phyloP scores from a whole-genome alignment of 805 yeast genomes.

The Clavispora phyllophila region DNA sequence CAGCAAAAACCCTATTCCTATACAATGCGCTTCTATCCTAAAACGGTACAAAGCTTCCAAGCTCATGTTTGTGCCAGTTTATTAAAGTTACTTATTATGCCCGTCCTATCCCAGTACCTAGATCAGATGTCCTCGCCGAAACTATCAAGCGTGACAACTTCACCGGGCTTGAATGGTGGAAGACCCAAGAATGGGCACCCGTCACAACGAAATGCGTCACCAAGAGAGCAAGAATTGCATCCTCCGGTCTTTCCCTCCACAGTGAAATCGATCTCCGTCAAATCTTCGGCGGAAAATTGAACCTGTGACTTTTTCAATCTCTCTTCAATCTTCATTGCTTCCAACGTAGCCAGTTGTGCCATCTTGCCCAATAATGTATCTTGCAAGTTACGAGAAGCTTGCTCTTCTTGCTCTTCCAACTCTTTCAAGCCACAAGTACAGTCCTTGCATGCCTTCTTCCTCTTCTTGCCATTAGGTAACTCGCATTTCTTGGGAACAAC shows the following conservation, averaged over 20 bases:
- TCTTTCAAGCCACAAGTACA: conserved; percentile 97
- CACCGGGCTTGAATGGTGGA: conserved; percentile 98
- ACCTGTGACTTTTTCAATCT: conserved; percentile 37
- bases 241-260: conserved; percentile 97
- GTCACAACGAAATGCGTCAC: conserved; percentile 97
- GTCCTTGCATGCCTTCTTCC: conserved; percentile 95
- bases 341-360: conserved; percentile 49
- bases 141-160: conserved; percentile 69
- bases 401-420: conserved; percentile 63
- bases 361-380: conserved; percentile 39
- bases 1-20: too few relatives aligned
- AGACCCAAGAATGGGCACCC: conserved; percentile 97
- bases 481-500: conserved; percentile 59
- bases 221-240: conserved; percentile 94
- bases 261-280: conserved; percentile 90
- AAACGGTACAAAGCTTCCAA: too few relatives aligned
- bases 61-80: too few relatives aligned
- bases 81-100: conserved; percentile 1
- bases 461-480: conserved; percentile 46
- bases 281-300: conserved; percentile 58
- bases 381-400: conserved; percentile 39
- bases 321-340: conserved; percentile 52
- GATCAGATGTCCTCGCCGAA: conserved; percentile 69
- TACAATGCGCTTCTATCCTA: too few relatives aligned
- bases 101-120: conserved; percentile 5